These are phyloP conservation scores for Selenicereus undatus DNA, from an alignment of 148 eudicot species.

Conservation along the genomic window DNA sequence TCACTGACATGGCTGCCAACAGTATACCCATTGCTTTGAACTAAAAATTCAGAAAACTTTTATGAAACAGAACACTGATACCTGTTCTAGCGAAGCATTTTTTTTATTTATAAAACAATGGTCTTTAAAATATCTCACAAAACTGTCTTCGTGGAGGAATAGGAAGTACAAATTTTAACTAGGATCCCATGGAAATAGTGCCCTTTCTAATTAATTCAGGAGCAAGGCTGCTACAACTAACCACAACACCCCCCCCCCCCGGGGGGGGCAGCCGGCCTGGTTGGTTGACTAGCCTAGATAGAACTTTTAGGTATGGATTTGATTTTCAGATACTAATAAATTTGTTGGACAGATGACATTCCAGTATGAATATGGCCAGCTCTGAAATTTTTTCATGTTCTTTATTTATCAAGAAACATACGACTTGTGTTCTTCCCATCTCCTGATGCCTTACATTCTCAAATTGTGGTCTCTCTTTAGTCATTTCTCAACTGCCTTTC, in stretches of 20 bases:
- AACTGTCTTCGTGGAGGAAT: no score
- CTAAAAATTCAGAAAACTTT: neutral
- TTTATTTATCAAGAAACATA: neutral
- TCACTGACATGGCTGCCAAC: neutral
- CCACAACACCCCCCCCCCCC: no score
- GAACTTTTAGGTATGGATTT: no score
- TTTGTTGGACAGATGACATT: neutral
- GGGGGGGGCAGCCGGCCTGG: no score
- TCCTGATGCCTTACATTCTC: neutral
- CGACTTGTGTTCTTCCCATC: neutral
- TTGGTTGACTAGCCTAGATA: no score
- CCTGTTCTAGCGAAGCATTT: neutral
- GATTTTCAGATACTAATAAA: no score
- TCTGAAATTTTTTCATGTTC: neutral
- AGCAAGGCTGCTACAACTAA: no score
- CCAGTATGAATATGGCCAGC: neutral
- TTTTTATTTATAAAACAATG: no score
- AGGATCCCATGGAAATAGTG: no score
- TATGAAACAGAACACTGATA: neutral
- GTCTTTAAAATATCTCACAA: no score
- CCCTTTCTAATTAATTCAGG: no score
- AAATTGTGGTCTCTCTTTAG: neutral
- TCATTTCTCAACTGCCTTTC: constrained; percentile 11
- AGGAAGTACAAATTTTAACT: no score
- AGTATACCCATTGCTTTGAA: neutral